Evolutionary conservation across 805 yeast species (phyloP), one percentile per base, ranked within the genome.

Genomic region (Candida ponderosae): DNA sequence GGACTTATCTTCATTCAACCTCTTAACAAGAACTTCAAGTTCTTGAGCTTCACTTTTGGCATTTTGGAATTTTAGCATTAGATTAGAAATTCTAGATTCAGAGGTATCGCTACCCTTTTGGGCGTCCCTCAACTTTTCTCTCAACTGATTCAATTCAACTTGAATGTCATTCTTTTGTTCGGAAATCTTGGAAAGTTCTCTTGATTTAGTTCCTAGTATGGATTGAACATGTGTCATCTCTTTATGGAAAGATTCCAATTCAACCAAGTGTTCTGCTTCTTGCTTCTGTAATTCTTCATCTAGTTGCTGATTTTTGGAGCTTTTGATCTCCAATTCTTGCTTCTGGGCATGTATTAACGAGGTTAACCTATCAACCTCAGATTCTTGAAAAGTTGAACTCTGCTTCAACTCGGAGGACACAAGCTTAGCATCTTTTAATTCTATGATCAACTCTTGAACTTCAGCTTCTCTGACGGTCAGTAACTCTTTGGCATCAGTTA

Each of bases 231-330:
- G 52, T 11, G 56, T 55, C 50, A 63, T 48, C 31, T 59, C 59
- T 7, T 50, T 47, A 34, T 63, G 68, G 32, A 61, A 45, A 11
- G 54, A 43, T 40, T 60, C 67, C 21, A 62, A 43, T 36, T 64
- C 68, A 7, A 55, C 48, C 16, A 63, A 30, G 38, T 63, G 63
- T n/a, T 62, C 63, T 8, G 54, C 49, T 33, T 64, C 67, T 15
- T 54, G 48, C 46, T 52, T 50, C 53, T 66, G 44, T 43, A 48
- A 21, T 45, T 60, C 34, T 38, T 39, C 35, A 11, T 63, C 63
- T 10, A 56, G 21, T 47, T 43, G 36, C 7, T 8, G 11, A 9
- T 9, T 21, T 21, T 21, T 21, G 11, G 11, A 9, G 7, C 11
- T 11, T 21, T 11, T 21, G 4, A 21, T 21, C 11, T 21, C 11